Base-by-base conservation (phyloP, 331 rosid species). In the Pyrus hybrid region DNA sequence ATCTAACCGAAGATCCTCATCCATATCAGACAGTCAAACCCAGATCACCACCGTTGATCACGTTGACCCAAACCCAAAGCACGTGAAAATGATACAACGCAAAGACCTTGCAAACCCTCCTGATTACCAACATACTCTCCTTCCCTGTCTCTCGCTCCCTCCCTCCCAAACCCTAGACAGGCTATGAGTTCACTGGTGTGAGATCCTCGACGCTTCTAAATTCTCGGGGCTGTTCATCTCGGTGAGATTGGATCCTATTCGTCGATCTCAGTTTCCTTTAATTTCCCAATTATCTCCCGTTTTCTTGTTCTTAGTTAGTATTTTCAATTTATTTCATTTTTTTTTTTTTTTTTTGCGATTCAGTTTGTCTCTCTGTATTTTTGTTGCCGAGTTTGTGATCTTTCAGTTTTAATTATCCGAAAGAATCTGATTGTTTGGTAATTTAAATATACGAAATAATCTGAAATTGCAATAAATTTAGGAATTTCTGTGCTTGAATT, bases 121-220 rank as follows among this genome's bases (percentile, higher is more conserved):
- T 74, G 82, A 75, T 63, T 17, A 22, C 77, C 14, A 78, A 23
- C 76, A 70, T 35, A 11, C 68, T 20, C 17, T 51, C 22, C 22
- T 76, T 51, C 67, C 13, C 74, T 14, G 56, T 72, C 32, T 63
- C 77, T 29, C 35, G 29, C 33, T 62, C 30, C 80, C 63, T 83
- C 30, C 58, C 37, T 51, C 77, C 71, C 84, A 87, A 86, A 77
- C 95, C 97, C 93, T 85, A 91, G 66, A 67, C 26, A 26, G 69
- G 68, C 51, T 23, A 23, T 63, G 7, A 16, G 43, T 61, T 29
- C 11, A 35, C 67, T 56, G 47, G 73, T 57, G 32, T 60, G 79
- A 41, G 72, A 66, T 75, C 74, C 73, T 77, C 81, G 35, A 23
- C 78, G 30, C 53, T 54, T n/a, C 77, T 41, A 41, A n/a, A 43